Conservation (phyloP, 257 asterid species). For the Gardenia jasminoides region DNA sequence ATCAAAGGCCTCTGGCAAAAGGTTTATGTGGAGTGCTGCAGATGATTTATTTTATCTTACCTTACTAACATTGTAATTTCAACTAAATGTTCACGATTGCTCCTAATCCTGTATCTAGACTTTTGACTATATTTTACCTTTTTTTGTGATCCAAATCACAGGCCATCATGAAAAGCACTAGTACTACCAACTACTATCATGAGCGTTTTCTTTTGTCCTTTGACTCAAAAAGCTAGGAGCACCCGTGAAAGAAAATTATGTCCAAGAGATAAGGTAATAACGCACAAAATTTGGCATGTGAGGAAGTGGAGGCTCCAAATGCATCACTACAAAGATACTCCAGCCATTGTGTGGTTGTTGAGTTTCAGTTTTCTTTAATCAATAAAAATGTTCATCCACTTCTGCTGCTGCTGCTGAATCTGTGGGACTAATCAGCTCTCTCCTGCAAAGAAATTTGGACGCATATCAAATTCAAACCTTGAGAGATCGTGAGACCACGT, state of each 20-base stretch:
- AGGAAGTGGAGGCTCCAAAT: constrained; percentile 2
- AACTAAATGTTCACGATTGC: too few relatives aligned
- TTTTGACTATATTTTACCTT: too few relatives aligned
- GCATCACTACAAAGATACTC: background rate
- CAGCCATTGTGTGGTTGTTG: background rate
- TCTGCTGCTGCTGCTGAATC: background rate
- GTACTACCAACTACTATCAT: background rate
- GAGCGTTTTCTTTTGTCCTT: background rate
- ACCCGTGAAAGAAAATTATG: constrained; percentile 16
- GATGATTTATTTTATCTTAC: too few relatives aligned
- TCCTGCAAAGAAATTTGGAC: background rate
- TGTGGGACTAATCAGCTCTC: background rate
- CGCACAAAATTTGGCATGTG: constrained; percentile 14
- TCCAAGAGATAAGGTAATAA: background rate
- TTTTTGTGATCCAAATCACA: background rate
- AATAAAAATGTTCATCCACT: background rate
- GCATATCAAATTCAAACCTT: background rate
- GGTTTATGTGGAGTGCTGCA: too few relatives aligned
- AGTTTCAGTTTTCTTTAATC: background rate
- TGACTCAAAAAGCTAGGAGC: background rate
- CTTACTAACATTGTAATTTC: too few relatives aligned
- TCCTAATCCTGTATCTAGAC: background rate
- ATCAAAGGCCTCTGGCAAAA: too few relatives aligned
- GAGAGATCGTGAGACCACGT: background rate
- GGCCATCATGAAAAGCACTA: background rate